A percentile compares a stretch with the other conserved stretches of the same genome.
Conservation (phyloP, 2,329 filamentous ascomycete species). For the Pyrenochaeta sp. region DNA sequence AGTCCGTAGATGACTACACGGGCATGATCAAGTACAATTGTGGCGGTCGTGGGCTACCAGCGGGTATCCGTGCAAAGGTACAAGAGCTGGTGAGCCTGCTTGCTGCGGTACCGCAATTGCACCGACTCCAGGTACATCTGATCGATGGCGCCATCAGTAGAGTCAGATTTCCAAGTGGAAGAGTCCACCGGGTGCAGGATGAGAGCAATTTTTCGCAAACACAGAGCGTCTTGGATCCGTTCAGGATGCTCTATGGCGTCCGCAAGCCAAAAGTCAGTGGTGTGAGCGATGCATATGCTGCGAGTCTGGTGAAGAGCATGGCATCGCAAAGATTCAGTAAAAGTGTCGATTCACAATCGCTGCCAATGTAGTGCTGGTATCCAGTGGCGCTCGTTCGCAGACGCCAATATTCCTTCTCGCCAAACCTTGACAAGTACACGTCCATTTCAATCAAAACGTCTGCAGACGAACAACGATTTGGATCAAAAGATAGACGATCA, state of each 20-base stretch:
- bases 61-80: constrained; percentile 52
- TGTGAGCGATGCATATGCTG: constrained; percentile 49
- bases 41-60: constrained; percentile 53
- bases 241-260: constrained; percentile 47
- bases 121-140: constrained; percentile 40
- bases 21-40: constrained; percentile 62
- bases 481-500: no score
- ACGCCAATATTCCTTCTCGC: no score
- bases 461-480: no score
- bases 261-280: constrained; percentile 48
- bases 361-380: neutral
- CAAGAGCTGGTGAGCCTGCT: constrained; percentile 51
- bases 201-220: constrained; percentile 45
- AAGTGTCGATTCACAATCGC: neutral
- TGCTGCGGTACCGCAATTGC: constrained; percentile 28
- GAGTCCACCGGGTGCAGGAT: constrained; percentile 44
- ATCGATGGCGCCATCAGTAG: constrained; percentile 39
- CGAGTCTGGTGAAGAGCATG: constrained; percentile 44
- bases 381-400: neutral
- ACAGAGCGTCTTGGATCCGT: constrained; percentile 53
- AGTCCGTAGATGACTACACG: constrained; percentile 58
- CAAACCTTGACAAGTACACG: no score
- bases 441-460: no score
- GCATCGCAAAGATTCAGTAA: constrained; percentile 19
- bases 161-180: constrained; percentile 36